phyloP scores from a whole-genome alignment of 345 rosid species.

The Arabidopsis arenosa region DNA sequence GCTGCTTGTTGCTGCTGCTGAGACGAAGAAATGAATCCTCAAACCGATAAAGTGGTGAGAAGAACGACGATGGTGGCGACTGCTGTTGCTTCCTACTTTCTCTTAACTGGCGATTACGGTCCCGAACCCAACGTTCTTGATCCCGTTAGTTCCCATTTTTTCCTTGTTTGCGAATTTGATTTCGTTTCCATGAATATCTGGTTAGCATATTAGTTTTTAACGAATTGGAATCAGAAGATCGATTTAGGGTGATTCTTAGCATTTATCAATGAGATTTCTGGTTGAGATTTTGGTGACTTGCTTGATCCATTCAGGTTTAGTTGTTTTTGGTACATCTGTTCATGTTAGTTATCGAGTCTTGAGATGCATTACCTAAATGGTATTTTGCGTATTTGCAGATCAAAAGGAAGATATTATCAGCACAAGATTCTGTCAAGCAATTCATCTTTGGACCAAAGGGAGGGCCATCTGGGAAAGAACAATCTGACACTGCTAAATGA shows the following conservation, averaged over 20 bases:
- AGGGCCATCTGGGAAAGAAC: constrained; percentile 43
- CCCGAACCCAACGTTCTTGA: constrained; percentile 79
- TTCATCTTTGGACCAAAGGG: constrained; percentile 55
- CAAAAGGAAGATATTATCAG: constrained; percentile 55
- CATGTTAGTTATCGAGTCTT: background rate
- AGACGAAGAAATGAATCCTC: constrained; percentile 52
- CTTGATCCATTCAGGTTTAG: background rate
- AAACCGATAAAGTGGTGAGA: constrained; percentile 72
- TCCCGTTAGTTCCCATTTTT: constrained; percentile 54
- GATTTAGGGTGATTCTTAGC: background rate
- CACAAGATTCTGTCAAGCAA: constrained; percentile 56
- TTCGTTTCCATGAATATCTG: background rate
- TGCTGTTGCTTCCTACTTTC: constrained; percentile 74
- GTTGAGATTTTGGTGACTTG: constrained; percentile 16
- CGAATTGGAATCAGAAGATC: background rate
- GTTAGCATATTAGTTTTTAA: background rate
- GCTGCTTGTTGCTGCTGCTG: background rate
- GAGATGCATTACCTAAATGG: constrained; percentile 1
- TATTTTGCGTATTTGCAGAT: constrained; percentile 51
- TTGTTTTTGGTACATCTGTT: background rate
- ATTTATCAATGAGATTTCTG: no score
- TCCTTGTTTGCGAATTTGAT: background rate
- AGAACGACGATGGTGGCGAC: constrained; percentile 81
- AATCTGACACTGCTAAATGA: constrained; percentile 32
- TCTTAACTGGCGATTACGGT: constrained; percentile 85